phyloP scores from a whole-genome alignment of 805 yeast genomes.

The Wickerhamomyces chambardii region DNA sequence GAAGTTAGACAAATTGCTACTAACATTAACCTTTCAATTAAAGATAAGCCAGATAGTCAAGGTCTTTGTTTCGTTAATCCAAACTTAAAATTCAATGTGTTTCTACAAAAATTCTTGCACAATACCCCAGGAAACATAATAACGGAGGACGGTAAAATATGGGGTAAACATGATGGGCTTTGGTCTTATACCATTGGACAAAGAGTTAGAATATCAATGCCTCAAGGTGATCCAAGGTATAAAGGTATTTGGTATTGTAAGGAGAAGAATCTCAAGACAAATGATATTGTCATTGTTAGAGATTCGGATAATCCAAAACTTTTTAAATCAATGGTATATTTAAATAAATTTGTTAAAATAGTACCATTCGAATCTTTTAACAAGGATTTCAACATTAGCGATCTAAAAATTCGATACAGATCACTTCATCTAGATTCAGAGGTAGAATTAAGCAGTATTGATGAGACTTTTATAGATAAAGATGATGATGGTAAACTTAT shows the following conservation, averaged over 20 bases:
- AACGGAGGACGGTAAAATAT: slow-evolving; percentile 62
- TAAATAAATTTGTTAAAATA: not conserved
- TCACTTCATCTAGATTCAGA: slow-evolving; percentile 56
- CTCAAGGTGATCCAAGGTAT: slow-evolving; percentile 74
- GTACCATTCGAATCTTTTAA: slow-evolving; percentile 3
- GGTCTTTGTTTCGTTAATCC: slow-evolving; percentile 88
- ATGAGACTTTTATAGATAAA: not conserved
- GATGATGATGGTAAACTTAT: slow-evolving; percentile 10
- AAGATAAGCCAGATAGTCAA: slow-evolving; percentile 85
- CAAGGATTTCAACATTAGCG: slow-evolving; percentile 2
- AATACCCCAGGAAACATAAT: slow-evolving; percentile 73
- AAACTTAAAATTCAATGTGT: slow-evolving; percentile 53
- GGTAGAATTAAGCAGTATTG: slow-evolving; percentile 21
- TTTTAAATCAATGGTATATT: slow-evolving; percentile 33
- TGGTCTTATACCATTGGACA: slow-evolving; percentile 98
- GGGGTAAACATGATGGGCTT: slow-evolving; percentile 80
- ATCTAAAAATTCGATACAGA: slow-evolving; percentile 52
- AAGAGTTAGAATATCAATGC: slow-evolving; percentile 69
- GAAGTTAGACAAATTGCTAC: slow-evolving; percentile 63
- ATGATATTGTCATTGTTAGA: slow-evolving; percentile 71
- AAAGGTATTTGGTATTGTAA: slow-evolving; percentile 84
- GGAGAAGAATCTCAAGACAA: slow-evolving; percentile 52
- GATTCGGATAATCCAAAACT: slow-evolving; percentile 56
- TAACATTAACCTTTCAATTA: slow-evolving; percentile 44
- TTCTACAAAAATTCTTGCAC: slow-evolving; percentile 64